Percentiles rank a stretch among this genome's conserved stretches.
Evolutionary conservation across 2,329 filamentous ascomycete species (phyloP).

Genomic region (Xylaria sp.): DNA sequence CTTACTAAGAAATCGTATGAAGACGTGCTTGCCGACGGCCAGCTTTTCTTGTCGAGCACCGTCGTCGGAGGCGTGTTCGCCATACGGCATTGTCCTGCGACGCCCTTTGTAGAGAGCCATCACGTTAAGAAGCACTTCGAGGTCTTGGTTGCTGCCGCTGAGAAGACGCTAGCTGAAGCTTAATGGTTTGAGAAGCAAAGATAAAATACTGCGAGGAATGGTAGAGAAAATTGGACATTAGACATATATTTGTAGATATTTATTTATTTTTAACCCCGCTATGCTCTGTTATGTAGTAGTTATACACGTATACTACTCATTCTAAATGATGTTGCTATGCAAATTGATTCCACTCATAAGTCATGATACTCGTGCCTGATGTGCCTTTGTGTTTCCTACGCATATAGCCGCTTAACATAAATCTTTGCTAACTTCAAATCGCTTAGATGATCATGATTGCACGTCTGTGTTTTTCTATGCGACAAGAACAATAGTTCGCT

Average conservation of each 20-base stretch:
- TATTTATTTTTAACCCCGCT: slow-evolving; percentile 11
- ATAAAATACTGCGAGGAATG: slow-evolving; percentile 15
- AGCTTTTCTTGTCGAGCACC: slow-evolving; percentile 85
- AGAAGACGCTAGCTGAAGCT: slow-evolving; percentile 59
- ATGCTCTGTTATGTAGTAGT: background rate
- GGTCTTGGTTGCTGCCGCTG: slow-evolving; percentile 72
- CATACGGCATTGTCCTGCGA: slow-evolving; percentile 83
- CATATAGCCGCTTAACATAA: background rate
- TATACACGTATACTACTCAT: background rate
- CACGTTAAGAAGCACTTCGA: slow-evolving; percentile 80
- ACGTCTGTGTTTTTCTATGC: background rate
- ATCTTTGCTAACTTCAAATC: background rate
- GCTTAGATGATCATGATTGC: slow-evolving; percentile 6
- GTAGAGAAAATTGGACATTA: slow-evolving; percentile 19
- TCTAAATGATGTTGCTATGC: slow-evolving; percentile 6
- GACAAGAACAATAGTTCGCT: too few relatives aligned
- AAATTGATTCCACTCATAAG: slow-evolving; percentile 16
- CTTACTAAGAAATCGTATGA: slow-evolving; percentile 82
- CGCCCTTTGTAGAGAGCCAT: slow-evolving; percentile 74
- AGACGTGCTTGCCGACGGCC: slow-evolving; percentile 75
- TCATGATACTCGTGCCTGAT: slow-evolving; percentile 8
- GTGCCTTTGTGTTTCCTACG: background rate
- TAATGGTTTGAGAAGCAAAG: slow-evolving; percentile 19
- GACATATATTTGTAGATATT: slow-evolving; percentile 8
- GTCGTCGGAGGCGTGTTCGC: slow-evolving; percentile 78